Conservation (phyloP, 139 green algal genomes). For the Tetradesmus obliquus region DNA sequence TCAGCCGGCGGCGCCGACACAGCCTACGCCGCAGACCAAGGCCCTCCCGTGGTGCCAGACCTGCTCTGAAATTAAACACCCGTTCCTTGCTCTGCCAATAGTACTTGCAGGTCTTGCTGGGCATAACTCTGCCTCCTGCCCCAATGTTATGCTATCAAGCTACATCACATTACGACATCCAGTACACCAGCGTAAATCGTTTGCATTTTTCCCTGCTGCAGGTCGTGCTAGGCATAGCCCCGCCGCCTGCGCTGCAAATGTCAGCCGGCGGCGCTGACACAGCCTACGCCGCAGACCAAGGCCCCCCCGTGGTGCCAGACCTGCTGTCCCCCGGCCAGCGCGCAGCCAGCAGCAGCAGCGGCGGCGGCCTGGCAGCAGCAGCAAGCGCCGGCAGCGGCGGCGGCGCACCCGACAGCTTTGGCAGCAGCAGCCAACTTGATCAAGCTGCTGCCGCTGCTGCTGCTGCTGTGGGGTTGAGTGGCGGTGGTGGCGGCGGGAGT, state of each 20-base stretch:
- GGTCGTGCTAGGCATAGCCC: constrained; percentile 21
- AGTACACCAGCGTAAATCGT: too few species aligned
- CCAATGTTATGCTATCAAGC: too few species aligned
- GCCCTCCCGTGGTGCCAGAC: neutral
- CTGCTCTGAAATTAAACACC: neutral
- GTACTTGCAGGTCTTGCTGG: too few species aligned
- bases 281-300: constrained; percentile 14
- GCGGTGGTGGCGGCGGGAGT: neutral
- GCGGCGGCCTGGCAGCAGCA: neutral
- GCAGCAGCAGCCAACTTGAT: neutral
- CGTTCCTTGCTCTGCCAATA: too few species aligned
- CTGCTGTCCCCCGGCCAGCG: neutral
- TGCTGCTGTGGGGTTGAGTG: neutral
- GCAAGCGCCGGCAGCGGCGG: neutral
- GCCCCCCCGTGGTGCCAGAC: neutral
- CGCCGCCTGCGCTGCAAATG: neutral
- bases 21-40: constrained; percentile 14
- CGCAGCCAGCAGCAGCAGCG: constrained; percentile 6
- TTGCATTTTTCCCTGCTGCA: neutral
- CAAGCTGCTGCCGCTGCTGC: constrained; percentile 9
- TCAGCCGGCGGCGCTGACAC: constrained; percentile 12
- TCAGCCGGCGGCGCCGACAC: constrained; percentile 12
- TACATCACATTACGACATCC: too few species aligned
- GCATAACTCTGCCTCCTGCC: too few species aligned
- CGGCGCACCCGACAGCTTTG: neutral